A percentile compares a stretch with the other conserved stretches of the same genome.
Evolutionary conservation across 805 yeast genomes (phyloP).

Genomic region (Pichia exigua): DNA sequence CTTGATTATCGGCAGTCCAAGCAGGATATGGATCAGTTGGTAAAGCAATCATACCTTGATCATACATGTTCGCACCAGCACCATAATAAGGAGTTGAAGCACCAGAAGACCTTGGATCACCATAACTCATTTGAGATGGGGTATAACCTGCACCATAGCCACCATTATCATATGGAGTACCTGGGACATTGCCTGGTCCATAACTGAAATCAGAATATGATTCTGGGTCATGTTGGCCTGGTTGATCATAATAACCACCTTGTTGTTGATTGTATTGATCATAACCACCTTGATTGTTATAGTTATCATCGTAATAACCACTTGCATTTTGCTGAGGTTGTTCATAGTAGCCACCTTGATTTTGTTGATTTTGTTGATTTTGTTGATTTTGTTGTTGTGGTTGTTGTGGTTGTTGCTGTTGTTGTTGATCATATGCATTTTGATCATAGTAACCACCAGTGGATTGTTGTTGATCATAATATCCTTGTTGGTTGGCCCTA

Average conservation of each 20-base stretch:
- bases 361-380: slow-evolving; percentile 26
- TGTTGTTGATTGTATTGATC: slow-evolving; percentile 21
- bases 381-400: no score
- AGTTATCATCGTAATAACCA: slow-evolving; percentile 34
- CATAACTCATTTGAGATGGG: slow-evolving; percentile 83
- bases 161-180: slow-evolving; percentile 50
- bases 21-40: slow-evolving; percentile 97
- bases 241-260: slow-evolving; percentile 41
- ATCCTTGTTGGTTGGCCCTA: slow-evolving; percentile 13
- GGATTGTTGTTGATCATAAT: slow-evolving; percentile 23
- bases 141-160: slow-evolving; percentile 48
- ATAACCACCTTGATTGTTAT: slow-evolving; percentile 17
- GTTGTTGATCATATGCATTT: slow-evolving; percentile 25
- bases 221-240: slow-evolving; percentile 43
- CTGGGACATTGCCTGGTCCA: slow-evolving; percentile 53
- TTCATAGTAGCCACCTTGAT: slow-evolving; percentile 30
- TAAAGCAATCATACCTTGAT: slow-evolving; percentile 50
- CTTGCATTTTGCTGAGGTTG: slow-evolving; percentile 37
- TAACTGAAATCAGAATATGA: slow-evolving; percentile 55
- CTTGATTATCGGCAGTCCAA: slow-evolving; percentile 95
- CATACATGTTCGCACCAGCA: slow-evolving; percentile 28
- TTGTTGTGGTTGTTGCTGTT: slow-evolving; percentile 26
- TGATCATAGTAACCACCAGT: slow-evolving; percentile 19
- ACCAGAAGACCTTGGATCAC: slow-evolving; percentile 82
- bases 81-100: slow-evolving; percentile 80